These are phyloP conservation scores for Fusarium pilosicola DNA, from an alignment of 2,329 filamentous ascomycete genomes.

Conservation along the genomic window DNA sequence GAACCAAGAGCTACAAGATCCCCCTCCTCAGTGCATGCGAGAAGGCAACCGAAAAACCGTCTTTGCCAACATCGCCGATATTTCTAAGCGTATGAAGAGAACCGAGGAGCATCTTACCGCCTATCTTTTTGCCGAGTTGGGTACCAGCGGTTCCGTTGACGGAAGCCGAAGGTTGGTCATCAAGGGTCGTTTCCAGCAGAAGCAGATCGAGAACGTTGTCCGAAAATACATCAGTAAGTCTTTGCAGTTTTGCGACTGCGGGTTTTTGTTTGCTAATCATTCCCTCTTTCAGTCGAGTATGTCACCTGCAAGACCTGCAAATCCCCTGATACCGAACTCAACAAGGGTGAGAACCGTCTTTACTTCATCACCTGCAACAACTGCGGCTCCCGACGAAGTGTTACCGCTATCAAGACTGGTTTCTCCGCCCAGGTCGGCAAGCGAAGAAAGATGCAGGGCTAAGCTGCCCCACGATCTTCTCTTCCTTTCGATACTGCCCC, in stretches of 20 bases:
- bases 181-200: slow-evolving; percentile 99
- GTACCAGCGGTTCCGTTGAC: slow-evolving; percentile 95
- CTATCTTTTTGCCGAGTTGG: slow-evolving; percentile 97
- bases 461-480: slow-evolving; percentile 51
- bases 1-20: slow-evolving; percentile 97
- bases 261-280: slow-evolving; percentile 44
- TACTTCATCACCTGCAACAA: slow-evolving; percentile 98
- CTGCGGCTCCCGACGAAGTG: slow-evolving; percentile 83
- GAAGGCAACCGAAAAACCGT: slow-evolving; percentile 99
- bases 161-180: slow-evolving; percentile 93
- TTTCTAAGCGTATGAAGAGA: slow-evolving; percentile 99
- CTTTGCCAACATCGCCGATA: slow-evolving; percentile 98
- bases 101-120: slow-evolving; percentile 97
- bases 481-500: slow-evolving; percentile 12
- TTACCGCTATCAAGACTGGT: slow-evolving; percentile 99
- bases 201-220: slow-evolving; percentile 97
- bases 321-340: slow-evolving; percentile 92
- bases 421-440: slow-evolving; percentile 99
- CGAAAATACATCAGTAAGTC: slow-evolving; percentile 90
- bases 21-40: slow-evolving; percentile 96
- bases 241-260: neutral
- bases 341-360: slow-evolving; percentile 98
- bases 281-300: slow-evolving; percentile 76
- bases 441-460: slow-evolving; percentile 93
- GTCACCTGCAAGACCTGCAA: slow-evolving; percentile 99